Base-by-base conservation (phyloP, 176 grass and related monocot species). In the Saccharum officinarum region DNA sequence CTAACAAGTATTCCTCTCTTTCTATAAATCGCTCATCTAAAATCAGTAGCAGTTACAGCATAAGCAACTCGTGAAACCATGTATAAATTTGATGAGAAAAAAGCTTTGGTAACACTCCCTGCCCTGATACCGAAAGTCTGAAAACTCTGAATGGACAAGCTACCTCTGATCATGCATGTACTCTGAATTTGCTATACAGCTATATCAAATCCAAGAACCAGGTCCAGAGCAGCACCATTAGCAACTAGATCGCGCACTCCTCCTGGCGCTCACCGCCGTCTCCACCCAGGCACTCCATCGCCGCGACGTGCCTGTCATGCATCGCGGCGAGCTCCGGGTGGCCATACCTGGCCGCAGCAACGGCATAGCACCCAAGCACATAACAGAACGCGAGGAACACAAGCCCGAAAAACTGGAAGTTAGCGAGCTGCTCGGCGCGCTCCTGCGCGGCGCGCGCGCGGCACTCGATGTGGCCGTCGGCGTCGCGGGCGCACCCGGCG, bases 381-480 rank as follows among this genome's bases (percentile, higher is more conserved):
- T 83, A 61, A 11, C 3, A 10, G 9, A 61, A 61, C 6, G n/a
- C 57, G n/a, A 61, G 57, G 9, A 61, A 92, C 15, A 83, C 22
- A 50, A 92, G 88, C 2, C 80, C 87, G 7, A 99, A 83, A 55
- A 96, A 86, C 70, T 99, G 97, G 63, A 91, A 87, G 26, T 80
- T 89, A 0, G 92, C 97, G 1, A 96, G 75, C 73, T 94, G 89
- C 90, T 96, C 92, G 5, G 81, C 88, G 4, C 97, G 84, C 81
- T 96, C 86, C 71, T 82, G 67, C 11, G 81, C 88, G 8, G 91
- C 93, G 20, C 73, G 90, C 2, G 14, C 5, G 7, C 10, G 85
- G 80, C 97, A 99, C 0, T 76, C 88, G 12, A 99, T 25, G 31
- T 67, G 70, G 8, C 80, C 86, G 20, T 28, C 90, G 3, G 9